A percentile compares a stretch with the other conserved stretches of the same genome.
phyloP scores from a whole-genome alignment of 73 alveolate species.

The Paramecium sexaurelia region DNA sequence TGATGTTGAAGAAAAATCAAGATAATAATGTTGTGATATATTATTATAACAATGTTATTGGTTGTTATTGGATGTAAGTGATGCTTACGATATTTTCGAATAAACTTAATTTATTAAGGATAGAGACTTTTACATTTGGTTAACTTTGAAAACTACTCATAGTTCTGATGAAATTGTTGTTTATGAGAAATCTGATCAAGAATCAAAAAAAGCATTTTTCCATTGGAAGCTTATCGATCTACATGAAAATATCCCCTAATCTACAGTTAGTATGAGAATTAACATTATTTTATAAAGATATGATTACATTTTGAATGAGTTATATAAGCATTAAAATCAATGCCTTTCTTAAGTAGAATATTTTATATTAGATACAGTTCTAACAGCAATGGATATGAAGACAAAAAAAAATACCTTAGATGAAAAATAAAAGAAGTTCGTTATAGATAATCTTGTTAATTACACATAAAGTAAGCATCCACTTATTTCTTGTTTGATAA shows the following conservation, averaged over 20 bases:
- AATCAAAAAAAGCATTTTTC: not conserved
- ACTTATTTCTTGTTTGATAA: not conserved
- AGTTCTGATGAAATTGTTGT: not conserved
- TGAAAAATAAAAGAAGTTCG: not conserved
- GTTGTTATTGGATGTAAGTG: conserved; percentile 16
- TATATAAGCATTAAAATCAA: not conserved
- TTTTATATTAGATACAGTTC: not conserved
- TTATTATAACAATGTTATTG: not conserved
- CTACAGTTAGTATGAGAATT: not conserved
- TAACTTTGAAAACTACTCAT: conserved; percentile 18
- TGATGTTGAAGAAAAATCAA: conserved; percentile 6
- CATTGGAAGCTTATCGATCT: conserved; percentile 15
- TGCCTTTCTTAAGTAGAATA: not conserved
- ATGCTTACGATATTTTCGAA: not conserved
- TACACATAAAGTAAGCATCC: not conserved
- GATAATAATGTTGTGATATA: not conserved
- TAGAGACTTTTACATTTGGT: conserved; percentile 15
- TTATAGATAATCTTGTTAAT: not conserved
- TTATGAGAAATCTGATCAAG: not conserved
- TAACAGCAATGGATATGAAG: not conserved
- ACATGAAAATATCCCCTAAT: not conserved
- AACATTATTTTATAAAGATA: not conserved
- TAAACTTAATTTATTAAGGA: not conserved
- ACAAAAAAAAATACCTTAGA: not conserved
- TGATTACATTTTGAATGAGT: conserved; percentile 1